Conservation (phyloP, 2,329 filamentous ascomycete species). For the Hymenoscyphus scutula region DNA sequence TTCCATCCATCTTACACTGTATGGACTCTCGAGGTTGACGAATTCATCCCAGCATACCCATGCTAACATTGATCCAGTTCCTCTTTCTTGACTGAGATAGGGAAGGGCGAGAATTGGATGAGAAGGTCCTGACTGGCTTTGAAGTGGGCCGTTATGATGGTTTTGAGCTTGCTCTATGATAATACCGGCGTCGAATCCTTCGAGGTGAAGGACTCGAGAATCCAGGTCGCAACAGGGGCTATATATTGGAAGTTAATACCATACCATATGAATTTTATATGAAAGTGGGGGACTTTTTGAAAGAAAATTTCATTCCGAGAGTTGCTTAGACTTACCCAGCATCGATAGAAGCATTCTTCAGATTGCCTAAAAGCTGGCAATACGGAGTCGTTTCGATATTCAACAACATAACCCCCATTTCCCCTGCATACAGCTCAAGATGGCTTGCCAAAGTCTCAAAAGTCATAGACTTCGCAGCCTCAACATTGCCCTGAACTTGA, state of each 20-base stretch:
- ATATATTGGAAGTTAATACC: background rate
- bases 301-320: background rate
- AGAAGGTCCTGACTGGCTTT: constrained; percentile 15
- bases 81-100: constrained; percentile 18
- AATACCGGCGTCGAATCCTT: constrained; percentile 28
- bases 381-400: constrained; percentile 24
- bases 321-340: constrained; percentile 6
- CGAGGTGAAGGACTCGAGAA: constrained; percentile 24
- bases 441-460: constrained; percentile 23
- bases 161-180: constrained; percentile 25
- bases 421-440: constrained; percentile 22
- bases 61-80: constrained; percentile 31
- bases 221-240: constrained; percentile 25
- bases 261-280: background rate
- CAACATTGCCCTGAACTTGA: constrained; percentile 30
- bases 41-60: constrained; percentile 36
- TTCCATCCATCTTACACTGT: constrained; percentile 32
- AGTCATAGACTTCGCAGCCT: constrained; percentile 28
- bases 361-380: constrained; percentile 18
- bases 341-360: constrained; percentile 17
- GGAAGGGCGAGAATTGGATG: constrained; percentile 22
- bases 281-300: background rate
- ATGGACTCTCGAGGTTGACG: constrained; percentile 32
- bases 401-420: constrained; percentile 28
- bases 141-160: constrained; percentile 22